A percentile compares a stretch with the other conserved stretches of the same genome.
Conservation (phyloP, 2,329 filamentous ascomycete species). For the Aureobasidium sp. region DNA sequence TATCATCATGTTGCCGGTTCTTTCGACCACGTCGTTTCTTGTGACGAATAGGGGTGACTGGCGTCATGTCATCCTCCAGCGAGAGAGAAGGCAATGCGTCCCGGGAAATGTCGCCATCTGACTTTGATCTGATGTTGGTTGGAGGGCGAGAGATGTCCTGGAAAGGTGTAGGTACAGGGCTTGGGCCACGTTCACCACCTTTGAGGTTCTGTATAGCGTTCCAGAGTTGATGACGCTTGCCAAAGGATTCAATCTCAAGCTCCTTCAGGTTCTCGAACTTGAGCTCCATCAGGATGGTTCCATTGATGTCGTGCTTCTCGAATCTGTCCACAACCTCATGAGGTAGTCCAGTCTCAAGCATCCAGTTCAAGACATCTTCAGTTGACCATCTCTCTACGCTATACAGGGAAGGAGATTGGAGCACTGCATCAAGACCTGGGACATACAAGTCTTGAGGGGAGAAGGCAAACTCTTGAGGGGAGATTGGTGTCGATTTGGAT, state of each 20-base stretch:
- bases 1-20: slow-evolving; percentile 43
- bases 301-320: slow-evolving; percentile 84
- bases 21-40: slow-evolving; percentile 33
- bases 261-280: slow-evolving; percentile 83
- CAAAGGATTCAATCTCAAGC: slow-evolving; percentile 71
- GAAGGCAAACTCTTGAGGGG: slow-evolving; percentile 30
- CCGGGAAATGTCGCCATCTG: slow-evolving; percentile 12
- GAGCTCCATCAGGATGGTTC: slow-evolving; percentile 76
- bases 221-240: slow-evolving; percentile 71
- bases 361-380: slow-evolving; percentile 73
- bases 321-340: slow-evolving; percentile 71
- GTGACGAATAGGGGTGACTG: slow-evolving; percentile 26
- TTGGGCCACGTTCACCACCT: slow-evolving; percentile 34
- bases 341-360: slow-evolving; percentile 77
- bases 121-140: slow-evolving; percentile 24
- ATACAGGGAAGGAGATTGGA: slow-evolving; percentile 9
- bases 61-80: slow-evolving; percentile 23
- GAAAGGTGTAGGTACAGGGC: slow-evolving; percentile 39
- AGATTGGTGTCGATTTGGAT: slow-evolving; percentile 20
- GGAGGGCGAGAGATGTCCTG: slow-evolving; percentile 39
- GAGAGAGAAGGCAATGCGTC: slow-evolving; percentile 11
- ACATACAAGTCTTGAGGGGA: slow-evolving; percentile 23
- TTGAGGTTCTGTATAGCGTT: slow-evolving; percentile 65
- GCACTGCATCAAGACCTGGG: slow-evolving; percentile 12
- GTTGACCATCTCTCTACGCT: slow-evolving; percentile 61